Evolutionary conservation across 495 filamentous ascomycete genomes (phyloP), one percentile per base, ranked within the genome.

Genomic region (Gamarada debralockiae): DNA sequence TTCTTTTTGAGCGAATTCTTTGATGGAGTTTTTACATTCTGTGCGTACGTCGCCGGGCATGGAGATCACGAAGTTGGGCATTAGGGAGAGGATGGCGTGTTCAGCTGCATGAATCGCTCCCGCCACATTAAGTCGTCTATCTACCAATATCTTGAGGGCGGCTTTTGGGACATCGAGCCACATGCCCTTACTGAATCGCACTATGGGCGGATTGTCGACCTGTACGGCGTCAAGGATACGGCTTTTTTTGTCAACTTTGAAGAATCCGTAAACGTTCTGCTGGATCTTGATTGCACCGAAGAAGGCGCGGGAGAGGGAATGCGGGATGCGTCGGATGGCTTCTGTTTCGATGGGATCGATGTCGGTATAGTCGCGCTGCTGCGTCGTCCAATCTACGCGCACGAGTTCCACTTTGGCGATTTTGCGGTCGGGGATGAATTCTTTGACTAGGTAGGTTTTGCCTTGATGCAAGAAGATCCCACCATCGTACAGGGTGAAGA

Each of bases 391-490:
- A 69, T 97, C 90, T 31, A 98, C 92, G 48, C 86, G 83, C n/a
- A 97, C 92, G 47, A 79, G 79, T 53, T 80, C 78, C 2, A 82
- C 78, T 39, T 68, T 71, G 0, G 92, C 92, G 49, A 95, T 81
- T 55, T 79, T 81, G 48, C 77, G 77, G 29, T 92, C 87, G 14
- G 85, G 83, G 62, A 83, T 85, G 64, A 97, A 87, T 60, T 97
- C 89, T 59, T 88, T 85, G 48, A 99, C 86, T 1, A 99, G 80
- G 66, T 95, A 99, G 2, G 84, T 93, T 52, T 82, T 79, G 48
- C 93, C 93, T 73, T 97, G 92, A 67, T 97, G 95, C 5, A 97
- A 79, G 76, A 96, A 99, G 56, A 99, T 96, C 50, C 89, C 93
- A 23, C 95, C 93, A 73, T 97, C 92, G 65, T 97, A 97, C 58